Base-by-base conservation (phyloP, 73 alveolate species). In the Breviolum minutum region DNA sequence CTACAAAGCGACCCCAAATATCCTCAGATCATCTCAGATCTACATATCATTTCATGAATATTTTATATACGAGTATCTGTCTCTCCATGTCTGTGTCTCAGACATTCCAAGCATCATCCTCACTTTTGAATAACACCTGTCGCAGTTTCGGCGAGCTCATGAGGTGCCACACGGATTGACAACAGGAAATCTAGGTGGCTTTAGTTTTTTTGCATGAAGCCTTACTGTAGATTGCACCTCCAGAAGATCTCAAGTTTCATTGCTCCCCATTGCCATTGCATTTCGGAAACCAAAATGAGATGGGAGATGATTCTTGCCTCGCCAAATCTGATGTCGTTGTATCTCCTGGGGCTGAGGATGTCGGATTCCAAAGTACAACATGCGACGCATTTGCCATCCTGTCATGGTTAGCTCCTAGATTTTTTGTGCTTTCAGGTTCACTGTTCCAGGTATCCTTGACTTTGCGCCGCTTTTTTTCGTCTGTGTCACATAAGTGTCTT, bases 301-400 rank as follows among this genome's bases (percentile, higher is more conserved):
- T n/a, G 83, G 16, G 83, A 32, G 48, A 19, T 32, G 32, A 24
- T 9, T 24, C 40, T 27, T 32, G 66, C 94, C 94, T 86, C 94
- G 63, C 94, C 94, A n/a, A 86, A 86, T 22, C 94, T 26, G 63
- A 86, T 62, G 94, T 86, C 94, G 7, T 86, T 86, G 94, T 86
- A 86, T 86, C 64, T 63, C 94, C 94, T 86, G 94, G 63, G 64
- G 63, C 54, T 40, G 54, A 40, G 54, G 54, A 40, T 40, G 54
- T 40, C 3, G 54, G 54, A 3, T 40, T 40, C 54, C 54, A 40
- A 40, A 40, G 54, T 40, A 40, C 54, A 40, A 40, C 54, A 40
- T 3, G 54, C 54, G 54, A 40, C 54, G 54, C 54, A 40, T 40
- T 40, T 40, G 54, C 54, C 54, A 40, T 40, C 54, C 77, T 14